Base-by-base conservation (phyloP, 2,329 filamentous ascomycete species). In the Cytospora mali region DNA sequence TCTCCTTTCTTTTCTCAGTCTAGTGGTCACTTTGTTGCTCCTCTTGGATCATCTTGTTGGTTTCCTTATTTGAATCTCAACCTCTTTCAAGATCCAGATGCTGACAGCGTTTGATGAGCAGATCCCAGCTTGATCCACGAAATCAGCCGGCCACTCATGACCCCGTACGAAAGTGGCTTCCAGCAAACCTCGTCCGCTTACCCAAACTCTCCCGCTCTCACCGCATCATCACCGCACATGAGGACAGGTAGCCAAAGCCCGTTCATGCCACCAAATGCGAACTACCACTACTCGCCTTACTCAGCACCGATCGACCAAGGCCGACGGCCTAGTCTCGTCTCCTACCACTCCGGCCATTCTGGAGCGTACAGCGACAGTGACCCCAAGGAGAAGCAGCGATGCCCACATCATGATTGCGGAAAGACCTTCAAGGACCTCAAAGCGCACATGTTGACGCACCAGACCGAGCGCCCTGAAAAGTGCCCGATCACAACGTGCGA, bases 391-490 rank as follows among this genome's bases (percentile, higher is more conserved):
- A 86, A 85, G 77, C 83, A 84, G 69, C 83, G 90, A 66, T 96
- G 92, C 80, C 90, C 91, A 1, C 88, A 93, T 71, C 87, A 90
- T 7, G 92, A 94, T 62, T 97, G 93, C 71, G 92, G 92, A 67
- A 88, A 90, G 71, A 83, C 88, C 62, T 96, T 96, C 84, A 96
- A 96, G 78, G 93, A 97, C 72, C 80, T 96, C 67, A 94, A 94
- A 77, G 93, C 93, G 10, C 93, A 97, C 76, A 94, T 96, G 90
- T 85, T 97, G 73, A 97, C 93, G 0, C 93, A 97, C 75, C 91
- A 95, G 76, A 90, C 87, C 63, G 92, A 97, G 78, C 84, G 93
- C 27, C 93, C 93, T 0, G 93, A 97, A 74, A 97, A 97, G 79
- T 97, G 93, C 77, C 93, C 93, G 1, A 97, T 97, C 69, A 82